phyloP scores from a whole-genome alignment of 2,329 filamentous ascomycete species.

The Microdochium bolleyi region DNA sequence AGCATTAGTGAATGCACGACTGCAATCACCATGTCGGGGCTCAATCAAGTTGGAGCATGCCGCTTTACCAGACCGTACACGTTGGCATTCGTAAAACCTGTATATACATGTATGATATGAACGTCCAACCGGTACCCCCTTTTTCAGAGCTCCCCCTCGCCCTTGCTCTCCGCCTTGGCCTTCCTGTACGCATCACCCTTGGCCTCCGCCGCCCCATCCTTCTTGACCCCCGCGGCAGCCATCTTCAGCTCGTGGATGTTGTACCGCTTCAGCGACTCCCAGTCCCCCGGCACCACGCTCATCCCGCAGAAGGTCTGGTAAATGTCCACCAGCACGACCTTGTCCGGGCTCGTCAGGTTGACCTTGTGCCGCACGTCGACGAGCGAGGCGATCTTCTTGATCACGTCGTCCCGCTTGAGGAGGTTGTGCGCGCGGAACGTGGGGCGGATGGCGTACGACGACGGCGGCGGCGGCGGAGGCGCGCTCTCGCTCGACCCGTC shows the following conservation, averaged over 20 bases:
- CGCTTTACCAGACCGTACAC: too few relatives aligned
- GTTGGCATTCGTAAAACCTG: too few relatives aligned
- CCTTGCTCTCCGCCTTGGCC: too few relatives aligned
- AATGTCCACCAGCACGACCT: slow-evolving; percentile 72
- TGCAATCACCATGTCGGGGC: too few relatives aligned
- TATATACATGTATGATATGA: too few relatives aligned
- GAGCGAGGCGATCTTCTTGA: slow-evolving; percentile 60
- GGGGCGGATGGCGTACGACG: slow-evolving; percentile 79
- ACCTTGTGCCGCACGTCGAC: slow-evolving; percentile 66
- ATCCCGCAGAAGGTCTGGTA: slow-evolving; percentile 75
- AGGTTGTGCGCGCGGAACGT: slow-evolving; percentile 65
- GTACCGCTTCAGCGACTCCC: slow-evolving; percentile 66
- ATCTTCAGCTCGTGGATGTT: slow-evolving; percentile 68
- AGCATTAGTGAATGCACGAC: too few relatives aligned
- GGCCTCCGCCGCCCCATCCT: background rate
- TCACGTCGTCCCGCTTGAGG: slow-evolving; percentile 60
- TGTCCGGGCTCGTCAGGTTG: slow-evolving; percentile 68
- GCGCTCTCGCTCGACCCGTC: too few relatives aligned
- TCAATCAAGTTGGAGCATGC: too few relatives aligned
- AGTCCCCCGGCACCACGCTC: slow-evolving; percentile 69
- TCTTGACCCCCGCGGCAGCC: background rate
- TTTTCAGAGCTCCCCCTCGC: too few relatives aligned
- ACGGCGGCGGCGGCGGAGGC: too few relatives aligned
- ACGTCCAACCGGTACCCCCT: too few relatives aligned
- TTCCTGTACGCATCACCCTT: too few relatives aligned